These are phyloP conservation scores for Hortaea werneckii DNA, from an alignment of 2,329 filamentous ascomycete genomes.

Conservation along the genomic window DNA sequence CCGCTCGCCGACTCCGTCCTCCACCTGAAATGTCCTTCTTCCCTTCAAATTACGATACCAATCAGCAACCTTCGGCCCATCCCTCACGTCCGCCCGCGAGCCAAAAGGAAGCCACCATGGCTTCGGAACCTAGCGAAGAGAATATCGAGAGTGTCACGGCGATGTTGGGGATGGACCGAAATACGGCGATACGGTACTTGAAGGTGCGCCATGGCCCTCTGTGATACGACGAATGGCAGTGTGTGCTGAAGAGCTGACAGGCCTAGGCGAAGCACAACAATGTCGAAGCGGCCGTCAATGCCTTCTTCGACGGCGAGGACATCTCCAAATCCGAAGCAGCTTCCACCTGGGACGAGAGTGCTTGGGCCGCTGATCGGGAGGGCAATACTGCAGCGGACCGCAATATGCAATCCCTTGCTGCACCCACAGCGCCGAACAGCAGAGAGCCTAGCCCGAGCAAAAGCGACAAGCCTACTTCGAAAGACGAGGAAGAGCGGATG, in stretches of 20 bases:
- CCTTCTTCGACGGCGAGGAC: conserved; percentile 24
- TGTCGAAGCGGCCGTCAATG: conserved; percentile 17
- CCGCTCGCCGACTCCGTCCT: background rate
- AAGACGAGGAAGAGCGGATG: conserved; percentile 22
- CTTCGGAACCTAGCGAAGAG: conserved; percentile 16
- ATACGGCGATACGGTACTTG: conserved; percentile 19
- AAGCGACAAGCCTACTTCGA: conserved; percentile 15
- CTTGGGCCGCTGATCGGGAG: conserved; percentile 19
- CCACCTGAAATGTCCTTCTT: conserved; percentile 8
- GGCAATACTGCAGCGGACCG: conserved; percentile 11
- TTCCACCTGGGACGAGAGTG: conserved; percentile 20
- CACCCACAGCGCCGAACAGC: conserved; percentile 21
- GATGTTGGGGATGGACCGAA: conserved; percentile 10
- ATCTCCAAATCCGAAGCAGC: conserved; percentile 16
- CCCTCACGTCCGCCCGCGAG: conserved; percentile 4
- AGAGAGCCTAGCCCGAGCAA: conserved; percentile 18
- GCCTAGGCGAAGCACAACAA: conserved; percentile 23
- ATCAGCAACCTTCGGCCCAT: conserved; percentile 2
- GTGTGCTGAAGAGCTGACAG: background rate
- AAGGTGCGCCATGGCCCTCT: conserved; percentile 12
- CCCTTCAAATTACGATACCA: conserved; percentile 8
- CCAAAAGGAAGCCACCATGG: conserved; percentile 18
- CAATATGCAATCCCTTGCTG: conserved; percentile 19
- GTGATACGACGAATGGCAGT: background rate
- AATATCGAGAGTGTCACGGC: conserved; percentile 14